These are phyloP conservation scores for Tricladium varicosporioides DNA, from an alignment of 2,329 filamentous ascomycete species.

Conservation along the genomic window DNA sequence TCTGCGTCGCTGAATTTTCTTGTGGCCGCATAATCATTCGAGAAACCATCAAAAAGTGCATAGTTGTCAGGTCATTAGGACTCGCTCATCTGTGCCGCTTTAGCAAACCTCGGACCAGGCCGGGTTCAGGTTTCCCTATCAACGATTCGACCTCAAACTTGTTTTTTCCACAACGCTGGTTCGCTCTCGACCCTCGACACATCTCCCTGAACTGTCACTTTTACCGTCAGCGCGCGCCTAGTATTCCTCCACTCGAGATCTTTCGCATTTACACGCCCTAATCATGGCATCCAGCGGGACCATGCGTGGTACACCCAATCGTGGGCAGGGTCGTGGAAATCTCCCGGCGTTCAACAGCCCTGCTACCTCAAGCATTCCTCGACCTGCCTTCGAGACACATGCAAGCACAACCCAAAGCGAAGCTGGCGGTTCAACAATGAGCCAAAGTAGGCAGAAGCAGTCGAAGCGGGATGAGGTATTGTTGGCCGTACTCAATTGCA, in stretches of 20 bases:
- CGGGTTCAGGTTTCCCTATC: constrained; percentile 11
- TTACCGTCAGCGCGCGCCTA: constrained; percentile 16
- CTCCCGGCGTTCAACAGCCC: constrained; percentile 59
- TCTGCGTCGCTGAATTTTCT: too few species aligned
- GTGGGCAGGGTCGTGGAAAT: constrained; percentile 55
- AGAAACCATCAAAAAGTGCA: too few species aligned
- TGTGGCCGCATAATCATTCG: too few species aligned
- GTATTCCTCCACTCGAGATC: constrained; percentile 11
- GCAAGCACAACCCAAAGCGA: constrained; percentile 49
- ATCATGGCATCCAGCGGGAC: constrained; percentile 43
- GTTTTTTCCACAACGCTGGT: not conserved
- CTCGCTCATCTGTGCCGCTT: not conserved
- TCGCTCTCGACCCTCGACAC: not conserved
- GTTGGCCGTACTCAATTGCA: constrained; percentile 12
- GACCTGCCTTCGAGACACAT: constrained; percentile 65
- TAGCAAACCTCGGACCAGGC: not conserved
- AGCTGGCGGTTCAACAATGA: constrained; percentile 64
- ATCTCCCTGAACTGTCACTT: not conserved
- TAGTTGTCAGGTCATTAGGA: too few species aligned
- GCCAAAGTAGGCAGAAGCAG: constrained; percentile 93
- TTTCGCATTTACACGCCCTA: constrained; percentile 1
- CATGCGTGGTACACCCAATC: constrained; percentile 67
- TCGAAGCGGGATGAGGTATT: constrained; percentile 96
- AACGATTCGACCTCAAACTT: constrained; percentile 1
- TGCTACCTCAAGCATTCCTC: constrained; percentile 67